phyloP scores from a whole-genome alignment of 345 rosid species.

The Gossypium turneri region DNA sequence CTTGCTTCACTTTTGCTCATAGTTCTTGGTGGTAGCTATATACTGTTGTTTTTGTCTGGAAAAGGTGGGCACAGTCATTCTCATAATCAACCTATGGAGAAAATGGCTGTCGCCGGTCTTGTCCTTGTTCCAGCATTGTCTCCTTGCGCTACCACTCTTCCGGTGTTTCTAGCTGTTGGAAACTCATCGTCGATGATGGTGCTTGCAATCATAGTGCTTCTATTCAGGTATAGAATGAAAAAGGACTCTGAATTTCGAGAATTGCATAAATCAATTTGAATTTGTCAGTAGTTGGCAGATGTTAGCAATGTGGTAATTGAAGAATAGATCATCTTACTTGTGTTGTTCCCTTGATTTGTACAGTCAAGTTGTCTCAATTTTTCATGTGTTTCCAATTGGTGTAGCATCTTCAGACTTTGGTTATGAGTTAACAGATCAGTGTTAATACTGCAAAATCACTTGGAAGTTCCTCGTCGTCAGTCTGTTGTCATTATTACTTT shows the following conservation, averaged over 20 bases:
- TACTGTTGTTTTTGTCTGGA: constrained; percentile 78
- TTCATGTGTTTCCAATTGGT: not conserved
- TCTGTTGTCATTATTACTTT: not conserved
- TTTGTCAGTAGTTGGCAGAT: not conserved
- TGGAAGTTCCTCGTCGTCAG: not conserved
- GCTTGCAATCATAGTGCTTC: constrained; percentile 89
- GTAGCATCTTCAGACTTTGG: not conserved
- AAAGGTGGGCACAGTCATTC: constrained; percentile 94
- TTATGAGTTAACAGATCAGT: not conserved
- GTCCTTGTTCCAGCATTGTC: constrained; percentile 98
- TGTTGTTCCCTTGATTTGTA: not conserved
- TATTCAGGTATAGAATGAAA: constrained; percentile 55
- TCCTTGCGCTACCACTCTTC: constrained; percentile 98
- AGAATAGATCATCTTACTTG: not conserved
- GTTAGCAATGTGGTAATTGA: not conserved
- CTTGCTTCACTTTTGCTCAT: constrained; percentile 95
- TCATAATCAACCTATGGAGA: constrained; percentile 98
- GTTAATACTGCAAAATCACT: not conserved
- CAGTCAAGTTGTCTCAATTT: not conserved
- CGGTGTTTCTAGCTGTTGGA: constrained; percentile 96
- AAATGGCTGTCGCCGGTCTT: constrained; percentile 98
- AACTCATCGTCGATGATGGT: constrained; percentile 94
- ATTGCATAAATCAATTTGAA: not conserved
- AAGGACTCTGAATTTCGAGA: not conserved
- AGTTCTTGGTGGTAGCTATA: constrained; percentile 87